Evolutionary conservation across 768 basidiomycete genomes (phyloP), one percentile per base, ranked within the genome.

Genomic region (Lactarius psammicola): DNA sequence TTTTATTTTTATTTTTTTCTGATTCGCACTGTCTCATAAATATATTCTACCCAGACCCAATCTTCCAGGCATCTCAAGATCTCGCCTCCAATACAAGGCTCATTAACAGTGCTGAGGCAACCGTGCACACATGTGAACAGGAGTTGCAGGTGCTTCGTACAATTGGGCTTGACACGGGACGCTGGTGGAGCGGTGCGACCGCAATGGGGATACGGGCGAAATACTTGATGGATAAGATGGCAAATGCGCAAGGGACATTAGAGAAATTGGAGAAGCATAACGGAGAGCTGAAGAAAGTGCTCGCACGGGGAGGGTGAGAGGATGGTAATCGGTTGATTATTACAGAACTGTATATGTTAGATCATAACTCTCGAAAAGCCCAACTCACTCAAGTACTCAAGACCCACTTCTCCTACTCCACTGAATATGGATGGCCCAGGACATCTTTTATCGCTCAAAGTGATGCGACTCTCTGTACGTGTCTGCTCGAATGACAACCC

Each of bases 381-480:
- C 40, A 55, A 15, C 40, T 44, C 59, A 20, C 2, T 42, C 53
- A 55, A 11, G 11, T 54, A 20, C 2, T 42, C 53, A 55, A 11
- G 11, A 51, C 33, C 26, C 49, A 17, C 59, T 51, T 10, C 42
- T 44, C 42, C 20, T 44, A 28, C 34, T 20, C 23, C 9, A 26
- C 17, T 17, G 13, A 23, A 72, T 53, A 74, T 75, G 68, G 89
- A 91, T 67, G 82, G 82, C 44, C 82, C 84, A 62, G 79, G 81
- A 1, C 90, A 92, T 74, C 78, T 87, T 42, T 74, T 94, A 49
- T 88, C 92, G 4, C 79, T 94, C 70, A 94, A 94, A 76, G 92
- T 93, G 64, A 94, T 94, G 89, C 84, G 92, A 61, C 84, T 92
- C 65, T 93, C 91, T 74, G 92, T 94, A 78, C 76, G 90, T 86